A percentile compares a stretch with the other conserved stretches of the same genome.
phyloP scores from a whole-genome alignment of 2,329 filamentous ascomycete species.

The Trichoderma endophyticum region DNA sequence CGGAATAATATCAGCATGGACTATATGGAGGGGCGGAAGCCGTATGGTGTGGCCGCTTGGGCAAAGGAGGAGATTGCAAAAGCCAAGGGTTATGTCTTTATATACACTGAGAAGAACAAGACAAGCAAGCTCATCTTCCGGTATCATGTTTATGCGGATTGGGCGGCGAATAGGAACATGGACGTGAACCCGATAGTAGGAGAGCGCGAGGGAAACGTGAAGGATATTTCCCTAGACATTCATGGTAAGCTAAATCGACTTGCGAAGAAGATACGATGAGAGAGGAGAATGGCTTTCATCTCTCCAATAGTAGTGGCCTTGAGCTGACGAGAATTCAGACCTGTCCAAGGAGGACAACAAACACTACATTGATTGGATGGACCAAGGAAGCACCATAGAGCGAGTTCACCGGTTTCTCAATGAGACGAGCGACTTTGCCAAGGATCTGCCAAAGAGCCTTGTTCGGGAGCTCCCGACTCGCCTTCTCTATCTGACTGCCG shows the following conservation, averaged over 20 bases:
- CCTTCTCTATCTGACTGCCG: background rate
- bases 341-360: background rate
- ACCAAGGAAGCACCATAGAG: background rate
- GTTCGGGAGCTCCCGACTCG: background rate
- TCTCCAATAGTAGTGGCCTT: background rate
- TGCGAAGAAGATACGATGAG: background rate
- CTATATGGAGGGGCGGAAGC: constrained; percentile 11
- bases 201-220: constrained; percentile 2
- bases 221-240: constrained; percentile 1
- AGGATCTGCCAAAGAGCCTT: background rate
- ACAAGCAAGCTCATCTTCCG: background rate
- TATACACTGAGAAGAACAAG: constrained; percentile 1
- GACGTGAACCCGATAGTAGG: background rate
- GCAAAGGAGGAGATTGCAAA: background rate
- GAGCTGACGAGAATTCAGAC: background rate
- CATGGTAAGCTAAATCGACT: background rate
- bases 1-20: background rate
- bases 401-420: background rate
- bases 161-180: constrained; percentile 10
- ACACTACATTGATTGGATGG: background rate
- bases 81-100: background rate
- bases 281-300: background rate
- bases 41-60: background rate
- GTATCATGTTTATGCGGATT: background rate
- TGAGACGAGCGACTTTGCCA: background rate